A percentile compares a stretch with the other conserved stretches of the same genome.
phyloP scores from a whole-genome alignment of 495 filamentous ascomycete genomes.

The Neurospora sp. region DNA sequence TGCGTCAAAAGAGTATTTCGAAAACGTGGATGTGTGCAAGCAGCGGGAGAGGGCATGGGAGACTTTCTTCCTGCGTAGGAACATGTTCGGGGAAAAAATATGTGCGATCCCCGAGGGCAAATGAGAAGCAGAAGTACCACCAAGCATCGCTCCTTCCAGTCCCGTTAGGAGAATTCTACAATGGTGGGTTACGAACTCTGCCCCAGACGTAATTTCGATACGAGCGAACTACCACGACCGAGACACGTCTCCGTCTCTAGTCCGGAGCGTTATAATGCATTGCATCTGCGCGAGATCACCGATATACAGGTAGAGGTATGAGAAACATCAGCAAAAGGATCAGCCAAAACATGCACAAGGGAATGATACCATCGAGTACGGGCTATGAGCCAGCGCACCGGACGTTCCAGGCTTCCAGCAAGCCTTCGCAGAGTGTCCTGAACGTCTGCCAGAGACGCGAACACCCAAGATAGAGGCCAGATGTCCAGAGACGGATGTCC shows the following conservation, averaged over 20 bases:
- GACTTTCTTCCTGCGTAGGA: neutral
- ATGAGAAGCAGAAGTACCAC: neutral
- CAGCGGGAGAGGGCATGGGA: neutral
- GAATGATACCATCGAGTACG: neutral
- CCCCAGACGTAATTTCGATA: neutral
- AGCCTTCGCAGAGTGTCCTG: neutral
- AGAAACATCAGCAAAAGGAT: neutral
- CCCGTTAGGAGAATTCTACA: neutral
- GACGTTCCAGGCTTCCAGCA: neutral
- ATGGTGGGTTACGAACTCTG: neutral
- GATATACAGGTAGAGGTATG: too few species aligned
- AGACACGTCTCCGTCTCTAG: neutral
- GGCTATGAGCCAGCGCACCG: neutral
- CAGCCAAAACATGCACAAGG: neutral
- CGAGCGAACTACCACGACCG: neutral
- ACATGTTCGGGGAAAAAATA: neutral
- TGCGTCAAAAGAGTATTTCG: neutral
- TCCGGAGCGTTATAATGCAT: neutral
- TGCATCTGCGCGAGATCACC: neutral
- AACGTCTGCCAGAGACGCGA: neutral
- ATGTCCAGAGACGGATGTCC: neutral
- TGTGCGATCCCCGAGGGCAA: neutral
- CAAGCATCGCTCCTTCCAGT: neutral
- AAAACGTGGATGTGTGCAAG: neutral
- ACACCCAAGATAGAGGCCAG: neutral